A percentile compares a stretch with the other conserved stretches of the same genome.
phyloP scores from a whole-genome alignment of 2,329 filamentous ascomycete genomes.

The Amauroascus niger region DNA sequence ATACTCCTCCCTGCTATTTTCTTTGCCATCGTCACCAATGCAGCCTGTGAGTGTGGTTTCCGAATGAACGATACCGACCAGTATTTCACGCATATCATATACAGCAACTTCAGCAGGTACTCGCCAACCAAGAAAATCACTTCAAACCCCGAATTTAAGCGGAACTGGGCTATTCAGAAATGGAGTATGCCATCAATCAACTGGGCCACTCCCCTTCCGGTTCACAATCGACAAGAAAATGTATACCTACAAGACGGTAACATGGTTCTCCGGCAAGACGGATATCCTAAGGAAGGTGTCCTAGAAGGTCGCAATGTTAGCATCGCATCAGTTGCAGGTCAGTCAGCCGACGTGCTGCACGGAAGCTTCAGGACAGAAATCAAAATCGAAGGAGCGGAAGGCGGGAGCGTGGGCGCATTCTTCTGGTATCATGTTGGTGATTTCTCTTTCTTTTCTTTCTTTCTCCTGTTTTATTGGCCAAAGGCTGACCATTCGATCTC shows the following conservation, averaged over 20 bases:
- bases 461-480: no score
- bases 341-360: conserved; percentile 20
- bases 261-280: conserved; percentile 21
- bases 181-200: conserved; percentile 21
- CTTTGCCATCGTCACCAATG: conserved; percentile 3
- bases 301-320: conserved; percentile 19
- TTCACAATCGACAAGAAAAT: conserved; percentile 22
- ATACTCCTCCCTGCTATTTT: background rate
- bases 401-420: conserved; percentile 24
- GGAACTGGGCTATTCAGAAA: conserved; percentile 24
- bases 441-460: background rate
- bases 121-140: conserved; percentile 17
- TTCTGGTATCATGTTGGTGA: conserved; percentile 26
- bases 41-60: conserved; percentile 19
- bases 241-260: conserved; percentile 21
- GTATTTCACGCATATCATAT: conserved; percentile 23
- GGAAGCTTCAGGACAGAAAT: conserved; percentile 24
- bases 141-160: conserved; percentile 18
- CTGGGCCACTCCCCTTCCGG: conserved; percentile 20
- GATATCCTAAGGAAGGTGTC: conserved; percentile 18
- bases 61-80: conserved; percentile 17
- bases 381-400: conserved; percentile 21
- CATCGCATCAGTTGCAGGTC: conserved; percentile 22
- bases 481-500: background rate
- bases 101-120: conserved; percentile 21